A percentile compares a stretch with the other conserved stretches of the same genome.
Conservation (phyloP, 352 stramenopile species). For the Phytophthora constricta region DNA sequence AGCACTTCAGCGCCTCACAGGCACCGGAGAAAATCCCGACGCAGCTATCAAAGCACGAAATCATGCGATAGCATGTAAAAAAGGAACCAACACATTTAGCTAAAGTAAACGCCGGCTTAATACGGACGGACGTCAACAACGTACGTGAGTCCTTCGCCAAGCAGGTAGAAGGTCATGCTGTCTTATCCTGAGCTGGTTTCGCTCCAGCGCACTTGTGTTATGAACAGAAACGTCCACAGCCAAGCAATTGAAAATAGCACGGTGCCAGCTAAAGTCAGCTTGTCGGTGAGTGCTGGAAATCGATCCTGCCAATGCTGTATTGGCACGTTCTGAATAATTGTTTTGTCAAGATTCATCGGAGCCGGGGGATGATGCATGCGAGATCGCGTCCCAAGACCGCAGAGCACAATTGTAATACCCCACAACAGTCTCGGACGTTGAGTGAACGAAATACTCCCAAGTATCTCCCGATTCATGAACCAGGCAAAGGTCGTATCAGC, state of each 20-base stretch:
- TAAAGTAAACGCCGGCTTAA: too few species aligned
- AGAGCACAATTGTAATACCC: conserved; percentile 7
- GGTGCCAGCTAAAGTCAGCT: too few species aligned
- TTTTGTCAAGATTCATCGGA: too few species aligned
- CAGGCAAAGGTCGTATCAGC: conserved; percentile 13
- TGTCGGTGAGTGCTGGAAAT: too few species aligned
- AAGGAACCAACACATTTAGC: too few species aligned
- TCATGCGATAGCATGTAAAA: too few species aligned
- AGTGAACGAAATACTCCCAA: neutral
- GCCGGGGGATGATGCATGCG: conserved; percentile 16
- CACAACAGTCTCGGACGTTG: conserved; percentile 1
- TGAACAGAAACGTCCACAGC: neutral
- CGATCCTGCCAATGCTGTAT: too few species aligned
- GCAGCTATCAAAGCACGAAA: conserved; percentile 50
- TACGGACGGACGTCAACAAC: neutral
- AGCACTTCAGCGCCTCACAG: conserved; percentile 82
- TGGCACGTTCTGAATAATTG: too few species aligned
- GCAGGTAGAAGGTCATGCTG: neutral
- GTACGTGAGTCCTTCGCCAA: neutral
- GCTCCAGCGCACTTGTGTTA: conserved; percentile 22
- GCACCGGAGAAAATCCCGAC: conserved; percentile 61
- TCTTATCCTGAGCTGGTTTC: too few species aligned
- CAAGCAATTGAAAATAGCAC: conserved; percentile 33
- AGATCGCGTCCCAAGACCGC: conserved; percentile 9
- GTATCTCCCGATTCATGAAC: conserved; percentile 3